Conservation (phyloP, 2,329 filamentous ascomycete species). For the Diaporthe destruens region DNA sequence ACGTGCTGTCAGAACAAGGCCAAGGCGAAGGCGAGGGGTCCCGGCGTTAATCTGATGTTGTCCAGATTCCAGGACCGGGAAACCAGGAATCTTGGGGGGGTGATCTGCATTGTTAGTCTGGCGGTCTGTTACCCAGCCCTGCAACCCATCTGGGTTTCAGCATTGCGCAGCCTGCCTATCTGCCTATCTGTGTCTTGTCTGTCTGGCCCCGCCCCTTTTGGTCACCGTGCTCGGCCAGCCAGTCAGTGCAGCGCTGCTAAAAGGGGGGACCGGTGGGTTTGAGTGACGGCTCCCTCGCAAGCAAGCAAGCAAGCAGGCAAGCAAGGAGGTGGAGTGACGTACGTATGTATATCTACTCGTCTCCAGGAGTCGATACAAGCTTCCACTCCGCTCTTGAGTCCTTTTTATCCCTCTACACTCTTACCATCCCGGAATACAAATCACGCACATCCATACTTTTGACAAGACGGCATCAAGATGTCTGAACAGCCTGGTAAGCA, state of each 20-base stretch:
- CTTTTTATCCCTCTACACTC: background rate
- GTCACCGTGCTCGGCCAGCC: constrained; percentile 36
- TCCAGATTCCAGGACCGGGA: background rate
- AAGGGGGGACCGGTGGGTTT: constrained; percentile 22
- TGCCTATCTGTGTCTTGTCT: no score
- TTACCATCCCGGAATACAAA: background rate
- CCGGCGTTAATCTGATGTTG: background rate
- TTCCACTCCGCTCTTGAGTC: background rate
- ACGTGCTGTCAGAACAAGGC: background rate
- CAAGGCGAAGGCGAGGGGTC: background rate
- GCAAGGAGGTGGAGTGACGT: background rate
- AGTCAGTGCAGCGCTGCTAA: background rate
- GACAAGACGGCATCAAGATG: constrained; percentile 22
- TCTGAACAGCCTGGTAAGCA: constrained; percentile 44
- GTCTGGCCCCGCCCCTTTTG: constrained; percentile 17
- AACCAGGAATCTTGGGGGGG: constrained; percentile 1
- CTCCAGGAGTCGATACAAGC: background rate
- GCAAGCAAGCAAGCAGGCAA: background rate
- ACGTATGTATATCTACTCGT: background rate
- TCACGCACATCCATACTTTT: background rate
- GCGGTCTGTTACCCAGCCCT: constrained; percentile 27
- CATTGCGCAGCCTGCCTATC: background rate
- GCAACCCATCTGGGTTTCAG: constrained; percentile 20
- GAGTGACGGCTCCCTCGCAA: constrained; percentile 30
- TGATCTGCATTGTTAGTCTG: constrained; percentile 26